A percentile compares a stretch with the other conserved stretches of the same genome.
Evolutionary conservation across 139 green algal genomes (phyloP).

Genomic region (Closterium sp.): DNA sequence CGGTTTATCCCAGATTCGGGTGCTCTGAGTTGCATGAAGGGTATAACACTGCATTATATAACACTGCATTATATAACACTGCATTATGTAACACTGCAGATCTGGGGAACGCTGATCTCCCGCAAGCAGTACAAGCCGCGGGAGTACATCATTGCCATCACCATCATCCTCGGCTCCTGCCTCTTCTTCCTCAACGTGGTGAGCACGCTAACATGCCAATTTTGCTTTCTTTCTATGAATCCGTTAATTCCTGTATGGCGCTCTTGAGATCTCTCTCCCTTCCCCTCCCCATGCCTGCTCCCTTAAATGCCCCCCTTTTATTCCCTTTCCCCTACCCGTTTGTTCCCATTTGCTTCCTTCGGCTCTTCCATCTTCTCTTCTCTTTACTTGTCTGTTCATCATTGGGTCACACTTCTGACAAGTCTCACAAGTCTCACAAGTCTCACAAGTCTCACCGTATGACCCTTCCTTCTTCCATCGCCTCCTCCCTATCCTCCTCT

Average conservation of each 20-base stretch:
- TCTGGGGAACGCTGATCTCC: slow-evolving; percentile 88
- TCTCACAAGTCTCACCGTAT: neutral
- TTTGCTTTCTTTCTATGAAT: too few species aligned
- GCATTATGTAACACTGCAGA: slow-evolving; percentile 66
- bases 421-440: neutral
- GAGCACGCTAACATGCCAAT: too few species aligned
- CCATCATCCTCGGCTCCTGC: slow-evolving; percentile 81
- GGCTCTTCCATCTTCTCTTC: too few species aligned
- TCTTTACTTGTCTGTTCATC: too few species aligned
- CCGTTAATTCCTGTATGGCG: too few species aligned
- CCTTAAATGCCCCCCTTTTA: too few species aligned
- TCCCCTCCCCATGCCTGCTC: too few species aligned
- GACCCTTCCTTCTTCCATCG: slow-evolving; percentile 42
- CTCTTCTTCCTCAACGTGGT: slow-evolving; percentile 62
- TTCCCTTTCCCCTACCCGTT: too few species aligned
- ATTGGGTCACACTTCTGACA: too few species aligned
- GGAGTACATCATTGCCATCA: slow-evolving; percentile 74
- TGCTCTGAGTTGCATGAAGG: neutral
- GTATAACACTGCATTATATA: neutral
- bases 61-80: neutral
- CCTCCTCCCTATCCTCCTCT: neutral
- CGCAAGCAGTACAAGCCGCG: slow-evolving; percentile 75
- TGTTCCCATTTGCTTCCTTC: too few species aligned
- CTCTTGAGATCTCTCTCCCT: too few species aligned
- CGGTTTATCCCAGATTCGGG: too few species aligned